Percentiles rank a stretch among this genome's conserved stretches.
phyloP scores from a whole-genome alignment of 2,329 filamentous ascomycete species.

The Meredithiella fracta region DNA sequence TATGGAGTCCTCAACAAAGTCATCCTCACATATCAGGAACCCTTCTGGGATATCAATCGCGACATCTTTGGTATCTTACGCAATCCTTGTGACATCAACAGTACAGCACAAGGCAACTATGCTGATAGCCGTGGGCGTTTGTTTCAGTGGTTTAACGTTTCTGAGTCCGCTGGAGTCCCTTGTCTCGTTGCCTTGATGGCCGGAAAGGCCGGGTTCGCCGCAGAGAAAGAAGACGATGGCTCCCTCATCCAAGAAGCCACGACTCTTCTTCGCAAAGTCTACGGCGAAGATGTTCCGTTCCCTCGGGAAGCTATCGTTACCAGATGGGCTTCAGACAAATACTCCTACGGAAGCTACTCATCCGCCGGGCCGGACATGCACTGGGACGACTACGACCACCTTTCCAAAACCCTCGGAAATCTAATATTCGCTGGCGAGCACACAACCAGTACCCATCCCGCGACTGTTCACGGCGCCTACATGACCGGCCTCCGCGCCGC shows the following conservation, averaged over 20 bases:
- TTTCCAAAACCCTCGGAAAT: constrained; percentile 72
- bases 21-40: constrained; percentile 68
- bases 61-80: constrained; percentile 91
- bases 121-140: constrained; percentile 67
- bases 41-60: constrained; percentile 79
- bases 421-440: constrained; percentile 93
- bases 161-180: constrained; percentile 73
- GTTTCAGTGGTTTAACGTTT: constrained; percentile 95
- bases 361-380: constrained; percentile 72
- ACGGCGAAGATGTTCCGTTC: constrained; percentile 51
- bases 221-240: constrained; percentile 60
- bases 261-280: constrained; percentile 59
- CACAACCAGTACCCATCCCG: constrained; percentile 87
- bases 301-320: constrained; percentile 81
- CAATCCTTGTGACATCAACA: constrained; percentile 54
- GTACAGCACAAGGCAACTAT: constrained; percentile 37
- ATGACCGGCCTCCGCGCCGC: constrained; percentile 82
- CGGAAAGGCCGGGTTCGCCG: constrained; percentile 79
- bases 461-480: constrained; percentile 93
- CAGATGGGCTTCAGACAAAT: constrained; percentile 78
- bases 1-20: constrained; percentile 95
- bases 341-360: constrained; percentile 89
- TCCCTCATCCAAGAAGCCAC: constrained; percentile 69
- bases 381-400: constrained; percentile 77
- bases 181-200: constrained; percentile 89